Base-by-base conservation (phyloP, 768 basidiomycete species). In the Dacryopinax primogenitus region DNA sequence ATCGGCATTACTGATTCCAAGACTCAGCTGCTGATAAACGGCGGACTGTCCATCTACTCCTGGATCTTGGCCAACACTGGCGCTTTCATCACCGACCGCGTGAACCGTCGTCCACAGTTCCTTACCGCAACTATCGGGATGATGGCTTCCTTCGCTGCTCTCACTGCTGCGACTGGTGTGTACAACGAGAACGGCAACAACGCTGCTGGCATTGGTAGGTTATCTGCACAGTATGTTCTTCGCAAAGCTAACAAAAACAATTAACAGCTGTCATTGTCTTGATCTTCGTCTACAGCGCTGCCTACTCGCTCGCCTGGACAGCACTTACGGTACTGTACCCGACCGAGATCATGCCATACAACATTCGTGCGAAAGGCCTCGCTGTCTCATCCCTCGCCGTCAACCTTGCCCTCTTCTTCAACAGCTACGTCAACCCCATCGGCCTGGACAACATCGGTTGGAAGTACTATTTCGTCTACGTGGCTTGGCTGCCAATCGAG, bases 271-370 rank as follows among this genome's bases (percentile, higher is more conserved):
- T 75, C 77, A 63, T 63, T 41, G 37, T 41, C 23, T 63, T 90
- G 26, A 90, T 89, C 80, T 69, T 73, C 35, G 62, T 77, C 26
- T 73, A 70, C 37, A 69, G 78, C 9, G 67, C 65, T 13, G 73
- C 51, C 51, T 58, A 58, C 32, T 58, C 51, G 69, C 72, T 92
- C 44, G 89, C 89, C 18, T 92, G 90, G 79, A 85, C 87, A 3
- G 90, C 92, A 7, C 85, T 93, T 67, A 86, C 91, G 69, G 85
- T 92, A 64, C 83, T 86, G 0, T 92, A 93, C 78, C 88, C 90
- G 51, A 81, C 92, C 68, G 92, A 95, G 76, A 93, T 94, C 75
- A 77, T 93, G 64, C 91, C 91, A 3, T 92, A 81, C 78, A 76
- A 78, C 35, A 78, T 93, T 65, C 90, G 91, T 74, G 90, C 90